Percentiles rank a stretch among this genome's conserved stretches.
These are phyloP conservation scores for Kockovaella imperatae DNA, from an alignment of 768 basidiomycete species.

Conservation along the genomic window DNA sequence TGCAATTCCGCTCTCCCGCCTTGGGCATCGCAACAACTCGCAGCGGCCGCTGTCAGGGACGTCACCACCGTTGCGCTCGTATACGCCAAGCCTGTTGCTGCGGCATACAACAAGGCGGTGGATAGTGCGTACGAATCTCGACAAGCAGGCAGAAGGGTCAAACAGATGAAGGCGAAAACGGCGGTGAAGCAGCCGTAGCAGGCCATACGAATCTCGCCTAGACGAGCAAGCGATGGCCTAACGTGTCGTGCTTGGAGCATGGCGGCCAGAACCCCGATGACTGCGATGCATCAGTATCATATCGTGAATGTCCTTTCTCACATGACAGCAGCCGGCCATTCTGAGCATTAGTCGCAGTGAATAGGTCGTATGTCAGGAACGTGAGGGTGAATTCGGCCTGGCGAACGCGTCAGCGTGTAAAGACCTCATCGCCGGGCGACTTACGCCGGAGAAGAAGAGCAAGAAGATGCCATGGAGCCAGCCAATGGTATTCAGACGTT, in stretches of 20 bases:
- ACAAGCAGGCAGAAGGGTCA: constrained; percentile 63
- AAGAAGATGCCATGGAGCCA: constrained; percentile 76
- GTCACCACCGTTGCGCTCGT: constrained; percentile 94
- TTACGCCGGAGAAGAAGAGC: constrained; percentile 65
- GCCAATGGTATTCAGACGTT: constrained; percentile 56
- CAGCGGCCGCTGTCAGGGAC: constrained; percentile 81
- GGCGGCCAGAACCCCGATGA: constrained; percentile 84
- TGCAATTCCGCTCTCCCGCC: constrained; percentile 56
- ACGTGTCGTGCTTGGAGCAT: constrained; percentile 91
- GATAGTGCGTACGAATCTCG: constrained; percentile 50
- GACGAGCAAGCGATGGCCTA: constrained; percentile 63
- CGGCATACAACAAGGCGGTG: constrained; percentile 46
- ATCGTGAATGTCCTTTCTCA: constrained; percentile 11
- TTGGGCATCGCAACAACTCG: constrained; percentile 74
- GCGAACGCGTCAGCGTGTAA: not conserved
- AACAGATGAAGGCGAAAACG: constrained; percentile 59
- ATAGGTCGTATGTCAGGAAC: constrained; percentile 59
- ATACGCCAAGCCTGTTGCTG: constrained; percentile 79
- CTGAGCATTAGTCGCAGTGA: constrained; percentile 38
- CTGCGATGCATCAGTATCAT: constrained; percentile 44
- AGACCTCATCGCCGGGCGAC: constrained; percentile 11
- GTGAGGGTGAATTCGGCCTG: constrained; percentile 94
- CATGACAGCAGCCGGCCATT: constrained; percentile 43
- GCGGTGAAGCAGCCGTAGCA: constrained; percentile 70
- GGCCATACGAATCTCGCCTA: constrained; percentile 77